Evolutionary conservation across 129 eudicot genomes (phyloP).

Genomic region (Oenanthe sinensis): DNA sequence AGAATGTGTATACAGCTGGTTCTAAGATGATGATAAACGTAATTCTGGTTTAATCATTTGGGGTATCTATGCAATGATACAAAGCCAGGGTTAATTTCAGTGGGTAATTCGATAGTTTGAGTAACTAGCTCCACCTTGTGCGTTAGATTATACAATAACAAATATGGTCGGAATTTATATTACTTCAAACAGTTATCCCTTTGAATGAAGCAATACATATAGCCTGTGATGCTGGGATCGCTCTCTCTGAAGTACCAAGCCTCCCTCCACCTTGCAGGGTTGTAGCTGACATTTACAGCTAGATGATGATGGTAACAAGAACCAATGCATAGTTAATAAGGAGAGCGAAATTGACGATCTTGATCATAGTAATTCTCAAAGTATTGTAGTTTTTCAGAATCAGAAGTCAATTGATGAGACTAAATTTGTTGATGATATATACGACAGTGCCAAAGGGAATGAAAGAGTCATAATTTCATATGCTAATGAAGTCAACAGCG

Average conservation of each 20-base stretch:
- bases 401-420: slow-evolving; percentile 22
- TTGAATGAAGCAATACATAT: slow-evolving; percentile 16
- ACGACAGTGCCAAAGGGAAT: slow-evolving; percentile 74
- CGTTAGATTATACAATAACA: too few species aligned
- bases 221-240: slow-evolving; percentile 15
- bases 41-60: too few species aligned
- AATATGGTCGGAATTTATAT: too few species aligned
- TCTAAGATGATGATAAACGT: too few species aligned
- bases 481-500: slow-evolving; percentile 55
- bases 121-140: too few species aligned
- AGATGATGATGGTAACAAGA: slow-evolving; percentile 6
- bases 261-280: slow-evolving; percentile 29
- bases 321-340: slow-evolving; percentile 10
- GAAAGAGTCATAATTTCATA: slow-evolving; percentile 52
- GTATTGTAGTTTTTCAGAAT: slow-evolving; percentile 29
- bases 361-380: slow-evolving; percentile 25
- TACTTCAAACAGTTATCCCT: slow-evolving; percentile 13
- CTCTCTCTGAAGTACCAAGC: background rate
- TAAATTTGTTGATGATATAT: slow-evolving; percentile 27
- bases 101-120: too few species aligned
- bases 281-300: slow-evolving; percentile 11
- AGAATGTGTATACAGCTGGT: too few species aligned
- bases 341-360: slow-evolving; percentile 20
- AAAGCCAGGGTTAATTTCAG: too few species aligned
- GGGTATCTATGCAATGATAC: too few species aligned